Conservation (phyloP, 2,329 filamentous ascomycete genomes). For the Aquanectria penicillioides region DNA sequence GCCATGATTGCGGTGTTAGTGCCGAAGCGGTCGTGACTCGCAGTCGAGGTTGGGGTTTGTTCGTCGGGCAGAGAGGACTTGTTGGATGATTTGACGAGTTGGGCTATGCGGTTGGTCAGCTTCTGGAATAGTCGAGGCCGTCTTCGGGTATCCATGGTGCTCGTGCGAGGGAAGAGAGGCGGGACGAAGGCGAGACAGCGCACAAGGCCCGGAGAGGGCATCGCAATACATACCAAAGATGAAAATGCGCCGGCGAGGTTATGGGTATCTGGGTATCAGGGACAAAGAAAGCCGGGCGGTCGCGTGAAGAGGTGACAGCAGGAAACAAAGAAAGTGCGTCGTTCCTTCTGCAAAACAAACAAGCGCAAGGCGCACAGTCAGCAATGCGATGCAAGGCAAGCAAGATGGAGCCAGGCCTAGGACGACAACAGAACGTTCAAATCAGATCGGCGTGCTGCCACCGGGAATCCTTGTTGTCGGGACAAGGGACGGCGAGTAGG, state of each 20-base stretch:
- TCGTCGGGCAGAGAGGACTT: conserved; percentile 27
- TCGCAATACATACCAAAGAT: conserved; percentile 11
- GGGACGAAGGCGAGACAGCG: background rate
- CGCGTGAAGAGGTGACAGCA: conserved; percentile 28
- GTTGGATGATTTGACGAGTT: conserved; percentile 34
- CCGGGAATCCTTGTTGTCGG: conserved; percentile 38
- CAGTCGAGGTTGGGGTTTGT: conserved; percentile 36
- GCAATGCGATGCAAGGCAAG: conserved; percentile 24
- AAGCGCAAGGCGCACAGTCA: conserved; percentile 31
- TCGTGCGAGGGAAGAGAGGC: background rate
- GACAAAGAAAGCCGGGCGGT: conserved; percentile 29
- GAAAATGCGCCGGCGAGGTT: conserved; percentile 12
- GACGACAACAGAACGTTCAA: conserved; percentile 24
- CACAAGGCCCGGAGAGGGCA: background rate
- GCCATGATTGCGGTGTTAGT: conserved; percentile 67
- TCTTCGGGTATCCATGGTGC: conserved; percentile 38
- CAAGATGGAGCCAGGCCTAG: conserved; percentile 20
- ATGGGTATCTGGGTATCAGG: conserved; percentile 38
- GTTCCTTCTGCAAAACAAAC: conserved; percentile 36
- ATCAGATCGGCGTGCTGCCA: conserved; percentile 7
- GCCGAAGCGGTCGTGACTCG: conserved; percentile 28
- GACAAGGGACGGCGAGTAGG: conserved; percentile 28
- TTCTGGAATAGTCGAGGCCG: conserved; percentile 40
- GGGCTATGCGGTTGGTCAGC: conserved; percentile 46
- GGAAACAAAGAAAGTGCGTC: conserved; percentile 39